These are phyloP conservation scores for Aspergillus vadensis DNA, from an alignment of 2,329 filamentous ascomycete species.

Conservation along the genomic window DNA sequence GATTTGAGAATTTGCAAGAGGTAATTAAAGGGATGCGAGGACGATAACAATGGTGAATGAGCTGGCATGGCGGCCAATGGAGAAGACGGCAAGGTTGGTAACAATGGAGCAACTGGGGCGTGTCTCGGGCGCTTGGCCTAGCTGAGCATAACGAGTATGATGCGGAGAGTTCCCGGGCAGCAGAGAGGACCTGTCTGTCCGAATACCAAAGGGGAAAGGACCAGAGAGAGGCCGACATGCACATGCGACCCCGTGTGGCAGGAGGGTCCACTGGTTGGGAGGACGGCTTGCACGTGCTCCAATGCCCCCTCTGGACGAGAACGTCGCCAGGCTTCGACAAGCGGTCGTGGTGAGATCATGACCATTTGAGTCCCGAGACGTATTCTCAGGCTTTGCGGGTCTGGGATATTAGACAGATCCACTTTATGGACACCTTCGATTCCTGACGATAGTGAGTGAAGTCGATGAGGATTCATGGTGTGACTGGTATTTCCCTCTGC, in stretches of 20 bases:
- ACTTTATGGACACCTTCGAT: neutral
- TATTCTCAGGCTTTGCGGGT: neutral
- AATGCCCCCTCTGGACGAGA: constrained; percentile 16
- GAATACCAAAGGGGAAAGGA: neutral
- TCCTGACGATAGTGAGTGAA: neutral
- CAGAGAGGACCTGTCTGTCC: neutral
- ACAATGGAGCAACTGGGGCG: neutral
- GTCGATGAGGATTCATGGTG: neutral
- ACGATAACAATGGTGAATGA: neutral
- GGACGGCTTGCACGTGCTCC: constrained; percentile 16
- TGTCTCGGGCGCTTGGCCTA: neutral
- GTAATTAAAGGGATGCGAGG: neutral
- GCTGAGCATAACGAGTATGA: neutral
- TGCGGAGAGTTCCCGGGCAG: neutral
- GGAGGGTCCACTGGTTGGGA: constrained; percentile 14
- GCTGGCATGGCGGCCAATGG: neutral
- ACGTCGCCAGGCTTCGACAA: neutral
- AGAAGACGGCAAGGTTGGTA: neutral
- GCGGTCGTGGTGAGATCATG: neutral
- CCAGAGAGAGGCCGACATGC: neutral
- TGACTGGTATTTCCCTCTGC: neutral
- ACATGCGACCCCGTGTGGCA: neutral
- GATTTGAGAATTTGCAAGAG: neutral
- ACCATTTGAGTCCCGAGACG: neutral
- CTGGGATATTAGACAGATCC: neutral